phyloP scores from a whole-genome alignment of 116 monocot genomes.

The Posidonia oceanica region DNA sequence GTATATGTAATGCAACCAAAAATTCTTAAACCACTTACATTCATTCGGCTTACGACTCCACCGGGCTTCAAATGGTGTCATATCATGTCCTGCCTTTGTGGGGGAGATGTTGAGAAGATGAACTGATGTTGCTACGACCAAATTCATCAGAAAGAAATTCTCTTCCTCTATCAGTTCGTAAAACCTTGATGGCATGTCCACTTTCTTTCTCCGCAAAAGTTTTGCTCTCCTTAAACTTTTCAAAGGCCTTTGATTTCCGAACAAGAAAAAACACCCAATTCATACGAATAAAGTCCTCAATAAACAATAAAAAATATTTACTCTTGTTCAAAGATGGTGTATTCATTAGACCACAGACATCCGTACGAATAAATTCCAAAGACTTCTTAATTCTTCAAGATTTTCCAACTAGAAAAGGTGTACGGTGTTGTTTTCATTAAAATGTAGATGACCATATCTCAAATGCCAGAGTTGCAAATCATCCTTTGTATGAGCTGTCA shows the following conservation, averaged over 20 bases:
- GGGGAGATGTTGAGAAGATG: slow-evolving; percentile 8
- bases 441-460: slow-evolving; percentile 12
- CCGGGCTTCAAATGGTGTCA: slow-evolving; percentile 19
- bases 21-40: slow-evolving; percentile 5
- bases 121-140: background rate
- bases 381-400: slow-evolving; percentile 8
- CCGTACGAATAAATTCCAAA: slow-evolving; percentile 10
- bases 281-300: slow-evolving; percentile 12
- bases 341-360: slow-evolving; percentile 9
- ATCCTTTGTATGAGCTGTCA: background rate
- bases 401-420: slow-evolving; percentile 6
- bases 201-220: slow-evolving; percentile 8
- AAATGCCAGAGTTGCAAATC: background rate
- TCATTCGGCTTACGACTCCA: slow-evolving; percentile 1
- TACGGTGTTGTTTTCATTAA: slow-evolving; percentile 16
- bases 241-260: slow-evolving; percentile 14
- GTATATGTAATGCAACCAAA: background rate
- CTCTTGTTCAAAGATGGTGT: slow-evolving; percentile 8
- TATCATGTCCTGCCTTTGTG: slow-evolving; percentile 2
- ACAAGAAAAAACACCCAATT: slow-evolving; percentile 15
- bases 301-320: slow-evolving; percentile 15
- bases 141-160: slow-evolving; percentile 16
- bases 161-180: slow-evolving; percentile 12
- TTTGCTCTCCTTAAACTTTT: slow-evolving; percentile 12
- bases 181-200: background rate